These are phyloP conservation scores for Pseudonectria foliicola DNA, from an alignment of 2,329 filamentous ascomycete genomes.

Conservation along the genomic window DNA sequence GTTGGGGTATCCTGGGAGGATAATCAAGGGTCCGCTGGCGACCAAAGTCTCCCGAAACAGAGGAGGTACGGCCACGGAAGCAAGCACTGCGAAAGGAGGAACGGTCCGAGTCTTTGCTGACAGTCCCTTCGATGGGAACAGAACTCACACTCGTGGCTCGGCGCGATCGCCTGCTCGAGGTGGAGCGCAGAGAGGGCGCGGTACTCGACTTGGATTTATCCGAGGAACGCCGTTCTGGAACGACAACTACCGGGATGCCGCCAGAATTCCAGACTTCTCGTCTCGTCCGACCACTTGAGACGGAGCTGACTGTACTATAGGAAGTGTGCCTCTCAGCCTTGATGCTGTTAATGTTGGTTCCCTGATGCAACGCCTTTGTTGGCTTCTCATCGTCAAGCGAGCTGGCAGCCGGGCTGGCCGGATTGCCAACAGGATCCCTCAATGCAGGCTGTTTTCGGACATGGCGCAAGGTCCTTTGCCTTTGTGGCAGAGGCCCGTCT, in stretches of 20 bases:
- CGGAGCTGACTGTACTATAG: conserved; percentile 40
- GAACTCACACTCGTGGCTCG: conserved; percentile 47
- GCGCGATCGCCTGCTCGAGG: conserved; percentile 50
- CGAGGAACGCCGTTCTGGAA: conserved; percentile 52
- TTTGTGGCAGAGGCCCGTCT: conserved; percentile 34
- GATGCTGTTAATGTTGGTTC: conserved; percentile 20
- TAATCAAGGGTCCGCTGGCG: conserved; percentile 51
- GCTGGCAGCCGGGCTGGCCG: conserved; percentile 7
- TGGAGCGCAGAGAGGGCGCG: conserved; percentile 52
- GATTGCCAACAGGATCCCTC: conserved; percentile 33
- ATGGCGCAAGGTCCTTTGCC: conserved; percentile 52
- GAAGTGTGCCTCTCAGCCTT: conserved; percentile 45
- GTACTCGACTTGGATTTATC: conserved; percentile 42
- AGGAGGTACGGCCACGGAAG: conserved; percentile 35
- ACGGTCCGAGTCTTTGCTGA: conserved; percentile 32
- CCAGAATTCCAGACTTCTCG: conserved; percentile 53
- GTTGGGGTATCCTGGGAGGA: conserved; percentile 48
- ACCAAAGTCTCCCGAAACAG: conserved; percentile 43
- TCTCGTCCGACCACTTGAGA: conserved; percentile 48
- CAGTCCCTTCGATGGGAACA: conserved; percentile 35
- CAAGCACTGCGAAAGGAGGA: conserved; percentile 36
- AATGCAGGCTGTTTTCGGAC: conserved; percentile 48
- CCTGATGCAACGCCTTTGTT: conserved; percentile 22
- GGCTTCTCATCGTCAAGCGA: conserved; percentile 10
- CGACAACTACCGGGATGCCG: conserved; percentile 55